A percentile compares a stretch with the other conserved stretches of the same genome.
Conservation (phyloP, 2,329 filamentous ascomycete genomes). For the Camillea tinctor region DNA sequence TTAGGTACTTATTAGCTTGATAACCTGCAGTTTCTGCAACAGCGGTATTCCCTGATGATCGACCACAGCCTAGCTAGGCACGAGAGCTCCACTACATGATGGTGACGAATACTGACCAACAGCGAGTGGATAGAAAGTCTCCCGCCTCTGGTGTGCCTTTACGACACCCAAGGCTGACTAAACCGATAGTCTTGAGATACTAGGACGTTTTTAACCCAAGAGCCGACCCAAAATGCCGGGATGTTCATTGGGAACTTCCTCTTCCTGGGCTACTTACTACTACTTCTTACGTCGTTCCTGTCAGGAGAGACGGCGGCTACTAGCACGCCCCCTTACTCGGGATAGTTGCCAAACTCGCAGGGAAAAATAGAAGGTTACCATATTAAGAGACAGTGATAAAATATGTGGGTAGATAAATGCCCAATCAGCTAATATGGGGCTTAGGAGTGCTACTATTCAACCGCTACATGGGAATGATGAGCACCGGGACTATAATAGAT, state of each 20-base stretch:
- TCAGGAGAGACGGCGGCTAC: not conserved
- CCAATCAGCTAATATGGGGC: not conserved
- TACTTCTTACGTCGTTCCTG: not conserved
- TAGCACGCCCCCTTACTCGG: not conserved
- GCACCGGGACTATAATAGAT: not conserved
- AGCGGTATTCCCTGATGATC: not conserved
- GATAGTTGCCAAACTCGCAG: not conserved
- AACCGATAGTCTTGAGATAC: not conserved
- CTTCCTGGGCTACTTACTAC: not conserved
- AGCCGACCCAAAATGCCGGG: not conserved
- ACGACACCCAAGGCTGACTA: not conserved
- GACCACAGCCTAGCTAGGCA: not conserved
- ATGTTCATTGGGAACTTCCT: not conserved
- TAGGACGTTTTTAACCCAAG: not conserved
- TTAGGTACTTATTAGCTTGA: not conserved
- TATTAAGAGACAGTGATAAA: not conserved
- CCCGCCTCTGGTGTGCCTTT: not conserved
- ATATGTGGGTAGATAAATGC: not conserved
- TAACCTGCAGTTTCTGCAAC: not conserved
- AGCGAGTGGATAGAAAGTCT: not conserved
- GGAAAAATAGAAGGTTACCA: no score
- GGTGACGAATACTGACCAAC: not conserved
- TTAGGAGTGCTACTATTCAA: not conserved
- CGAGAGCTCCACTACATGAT: not conserved
- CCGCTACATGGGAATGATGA: not conserved